phyloP scores from a whole-genome alignment of 805 yeast genomes.

The Wickerhamomyces hampshirensis region DNA sequence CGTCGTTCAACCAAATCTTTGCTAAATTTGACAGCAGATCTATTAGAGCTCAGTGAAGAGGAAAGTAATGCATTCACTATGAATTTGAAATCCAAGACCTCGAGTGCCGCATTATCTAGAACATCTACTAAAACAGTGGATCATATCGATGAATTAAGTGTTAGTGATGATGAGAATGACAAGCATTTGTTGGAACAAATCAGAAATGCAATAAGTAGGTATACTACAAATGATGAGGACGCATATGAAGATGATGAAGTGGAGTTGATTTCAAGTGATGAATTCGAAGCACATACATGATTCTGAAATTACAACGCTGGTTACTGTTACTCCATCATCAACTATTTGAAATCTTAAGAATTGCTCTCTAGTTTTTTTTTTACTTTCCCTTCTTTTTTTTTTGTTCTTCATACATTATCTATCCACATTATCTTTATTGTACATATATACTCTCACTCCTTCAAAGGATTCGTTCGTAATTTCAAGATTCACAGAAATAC shows the following conservation, averaged over 20 bases:
- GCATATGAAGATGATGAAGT: conserved; percentile 25
- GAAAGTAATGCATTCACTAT: conserved; percentile 34
- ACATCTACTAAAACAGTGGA: conserved; percentile 13
- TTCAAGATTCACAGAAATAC: too few species aligned
- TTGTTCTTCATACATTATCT: conserved; percentile 1
- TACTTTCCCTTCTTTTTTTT: neutral
- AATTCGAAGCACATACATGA: conserved; percentile 44
- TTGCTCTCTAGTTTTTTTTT: neutral
- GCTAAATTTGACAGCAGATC: conserved; percentile 60
- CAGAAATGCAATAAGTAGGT: conserved; percentile 36
- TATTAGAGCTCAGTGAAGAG: conserved; percentile 63
- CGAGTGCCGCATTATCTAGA: conserved; percentile 19
- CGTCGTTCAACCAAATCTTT: conserved; percentile 74
- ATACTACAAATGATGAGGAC: conserved; percentile 12
- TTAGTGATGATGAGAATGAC: conserved; percentile 23
- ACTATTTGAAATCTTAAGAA: neutral
- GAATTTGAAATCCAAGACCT: conserved; percentile 17
- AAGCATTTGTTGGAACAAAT: conserved; percentile 35
- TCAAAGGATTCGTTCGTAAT: too few species aligned
- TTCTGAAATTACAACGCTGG: neutral
- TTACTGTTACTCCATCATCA: too few species aligned
- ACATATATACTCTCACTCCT: too few species aligned
- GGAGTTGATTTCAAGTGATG: conserved; percentile 47
- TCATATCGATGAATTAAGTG: conserved; percentile 6
- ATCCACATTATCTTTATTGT: too few species aligned